Base-by-base conservation (phyloP, 2,329 filamentous ascomycete genomes). In the Acephala macrosclerotiorum region DNA sequence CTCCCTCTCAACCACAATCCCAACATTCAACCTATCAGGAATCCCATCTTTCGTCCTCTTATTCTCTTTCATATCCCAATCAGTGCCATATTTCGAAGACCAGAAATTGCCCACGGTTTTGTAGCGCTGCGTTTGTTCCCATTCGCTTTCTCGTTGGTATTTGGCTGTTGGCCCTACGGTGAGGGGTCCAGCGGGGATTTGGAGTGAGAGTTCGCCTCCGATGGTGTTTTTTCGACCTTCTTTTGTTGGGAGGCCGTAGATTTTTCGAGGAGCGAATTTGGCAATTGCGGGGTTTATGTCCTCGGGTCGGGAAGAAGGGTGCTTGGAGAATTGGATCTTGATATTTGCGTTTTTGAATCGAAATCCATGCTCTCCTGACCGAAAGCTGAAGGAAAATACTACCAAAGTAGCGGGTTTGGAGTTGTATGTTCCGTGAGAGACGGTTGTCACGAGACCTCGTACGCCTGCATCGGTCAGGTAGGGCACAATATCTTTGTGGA, bases 401-500 rank as follows among this genome's bases (percentile, higher is more conserved):
- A 68, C 40, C 5, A 70, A 45, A 0, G 66, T 63, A 1, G 68
- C 64, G 12, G 61, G 66, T 1, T 49, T 61, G 4, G 56, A 62
- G 14, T 67, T 35, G 33, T 64, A 69, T 14, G 67, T 69, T 2
- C 67, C 68, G 25, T 70, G 64, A 14, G 63, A 61, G 9, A 69
- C 65, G 8, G 61, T 69, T 6, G 61, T 63, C 14, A 70, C 67
- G 56, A 65, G 62, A 1, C 69, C 69, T 3, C 66, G 64, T 0
- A 69, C 59, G 6, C 69, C 69, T 1, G 69, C 67, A 25, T 62
- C 51, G 16, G 67, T 63, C 6, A 70, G 63, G 85, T 89, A 64
- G 78, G 76, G 64, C 84, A 85, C 53, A 82, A 82, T 66, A 81
- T 89, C 35, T 78, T 81, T 62, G 81, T 90, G 38, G 85, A 86